Conservation (phyloP, 23 red algal species). For the Gracilaria gracilis region DNA sequence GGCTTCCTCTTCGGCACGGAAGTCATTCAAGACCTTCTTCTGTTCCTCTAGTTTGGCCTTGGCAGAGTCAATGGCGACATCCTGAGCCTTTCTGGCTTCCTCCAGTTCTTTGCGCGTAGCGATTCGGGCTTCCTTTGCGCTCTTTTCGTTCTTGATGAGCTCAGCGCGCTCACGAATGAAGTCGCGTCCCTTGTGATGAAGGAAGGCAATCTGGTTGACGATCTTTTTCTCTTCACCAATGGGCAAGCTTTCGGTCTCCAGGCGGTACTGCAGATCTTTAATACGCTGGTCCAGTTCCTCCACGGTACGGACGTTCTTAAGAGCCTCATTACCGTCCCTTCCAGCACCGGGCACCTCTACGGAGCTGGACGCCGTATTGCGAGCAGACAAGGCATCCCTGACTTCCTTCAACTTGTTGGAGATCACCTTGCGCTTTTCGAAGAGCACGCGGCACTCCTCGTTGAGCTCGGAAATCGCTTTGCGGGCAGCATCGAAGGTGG, state of each 20-base stretch:
- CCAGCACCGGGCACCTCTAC: constrained; percentile 46
- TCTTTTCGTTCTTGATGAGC: constrained; percentile 47
- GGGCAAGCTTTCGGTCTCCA: constrained; percentile 44
- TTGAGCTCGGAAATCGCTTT: constrained; percentile 43
- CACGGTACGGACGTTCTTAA: constrained; percentile 59
- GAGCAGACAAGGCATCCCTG: constrained; percentile 41
- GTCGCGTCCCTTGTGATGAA: constrained; percentile 71
- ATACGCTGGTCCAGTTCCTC: constrained; percentile 77
- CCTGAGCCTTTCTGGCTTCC: constrained; percentile 50
- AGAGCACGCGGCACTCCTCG: constrained; percentile 57
- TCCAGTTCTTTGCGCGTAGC: constrained; percentile 67
- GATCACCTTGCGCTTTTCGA: constrained; percentile 60
- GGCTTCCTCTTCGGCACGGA: constrained; percentile 47
- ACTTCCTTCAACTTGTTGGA: constrained; percentile 55
- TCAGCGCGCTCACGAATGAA: constrained; percentile 53
- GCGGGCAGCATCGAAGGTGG: constrained; percentile 50
- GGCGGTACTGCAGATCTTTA: constrained; percentile 58
- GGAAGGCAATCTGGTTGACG: constrained; percentile 62
- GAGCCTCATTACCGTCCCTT: constrained; percentile 45
- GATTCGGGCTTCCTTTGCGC: constrained; percentile 54
- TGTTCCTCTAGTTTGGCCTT: constrained; percentile 70
- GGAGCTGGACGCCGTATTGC: neutral
- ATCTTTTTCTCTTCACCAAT: constrained; percentile 80
- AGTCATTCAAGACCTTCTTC: constrained; percentile 51
- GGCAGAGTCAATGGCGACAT: constrained; percentile 60